Percentiles rank a stretch among this genome's conserved stretches.
Conservation (phyloP, 1,284 basidiomycete species). For the Fomes fomentarius region DNA sequence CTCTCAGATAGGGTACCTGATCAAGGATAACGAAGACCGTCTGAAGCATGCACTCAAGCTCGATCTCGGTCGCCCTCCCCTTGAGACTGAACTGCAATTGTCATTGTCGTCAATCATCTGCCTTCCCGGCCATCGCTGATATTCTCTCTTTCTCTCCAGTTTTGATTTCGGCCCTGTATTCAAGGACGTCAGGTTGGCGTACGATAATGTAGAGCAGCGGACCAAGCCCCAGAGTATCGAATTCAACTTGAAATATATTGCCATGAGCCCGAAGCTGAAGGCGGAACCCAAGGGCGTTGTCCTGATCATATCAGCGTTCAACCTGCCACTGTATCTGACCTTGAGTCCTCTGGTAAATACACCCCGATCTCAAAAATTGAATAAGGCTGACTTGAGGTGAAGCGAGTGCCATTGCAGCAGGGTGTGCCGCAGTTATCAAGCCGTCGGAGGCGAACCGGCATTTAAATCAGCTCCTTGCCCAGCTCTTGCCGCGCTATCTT, state of each 20-base stretch:
- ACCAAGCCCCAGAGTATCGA: constrained; percentile 65
- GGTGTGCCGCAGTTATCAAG: constrained; percentile 76
- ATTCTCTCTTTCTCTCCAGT: not conserved
- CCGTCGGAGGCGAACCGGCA: constrained; percentile 78
- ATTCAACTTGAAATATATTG: constrained; percentile 55
- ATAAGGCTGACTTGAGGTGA: constrained; percentile 30
- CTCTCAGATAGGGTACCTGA: constrained; percentile 63
- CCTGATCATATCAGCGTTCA: constrained; percentile 70
- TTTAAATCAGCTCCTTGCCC: constrained; percentile 66
- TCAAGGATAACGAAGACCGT: constrained; percentile 62
- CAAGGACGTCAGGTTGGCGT: constrained; percentile 62
- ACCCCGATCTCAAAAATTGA: not conserved
- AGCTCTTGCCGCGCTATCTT: constrained; percentile 81
- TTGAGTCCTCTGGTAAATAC: constrained; percentile 59
- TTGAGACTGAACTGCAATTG: constrained; percentile 63
- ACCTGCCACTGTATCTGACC: constrained; percentile 54
- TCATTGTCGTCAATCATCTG: constrained; percentile 29
- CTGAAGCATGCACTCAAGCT: constrained; percentile 56
- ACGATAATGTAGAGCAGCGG: constrained; percentile 77
- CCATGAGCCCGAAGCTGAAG: constrained; percentile 64
- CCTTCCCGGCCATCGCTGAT: not conserved
- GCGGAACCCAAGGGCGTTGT: constrained; percentile 82
- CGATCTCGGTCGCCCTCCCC: constrained; percentile 59
- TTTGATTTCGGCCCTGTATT: constrained; percentile 55
- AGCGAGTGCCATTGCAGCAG: constrained; percentile 81